Evolutionary conservation across 768 basidiomycete species (phyloP).

Genomic region (Boletus insuetus): DNA sequence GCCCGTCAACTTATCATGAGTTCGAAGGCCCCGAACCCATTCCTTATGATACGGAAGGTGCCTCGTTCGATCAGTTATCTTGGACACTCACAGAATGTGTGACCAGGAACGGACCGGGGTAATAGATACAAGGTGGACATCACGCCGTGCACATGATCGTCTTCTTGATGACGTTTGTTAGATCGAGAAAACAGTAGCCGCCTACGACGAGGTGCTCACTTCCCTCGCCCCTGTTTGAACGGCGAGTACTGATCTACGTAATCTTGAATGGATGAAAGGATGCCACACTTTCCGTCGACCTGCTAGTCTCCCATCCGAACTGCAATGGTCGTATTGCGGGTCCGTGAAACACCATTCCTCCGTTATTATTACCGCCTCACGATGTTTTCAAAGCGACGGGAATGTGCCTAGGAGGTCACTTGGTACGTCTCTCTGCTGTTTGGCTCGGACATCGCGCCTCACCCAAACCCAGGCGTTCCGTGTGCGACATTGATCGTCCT

Average conservation of each 20-base stretch:
- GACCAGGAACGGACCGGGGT: slow-evolving; percentile 78
- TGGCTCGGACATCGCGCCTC: background rate
- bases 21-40: slow-evolving; percentile 88
- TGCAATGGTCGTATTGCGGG: slow-evolving; percentile 93
- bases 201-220: slow-evolving; percentile 75
- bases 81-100: background rate
- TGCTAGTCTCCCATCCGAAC: slow-evolving; percentile 67
- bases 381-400: slow-evolving; percentile 59
- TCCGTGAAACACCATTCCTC: slow-evolving; percentile 29
- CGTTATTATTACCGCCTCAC: background rate
- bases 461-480: slow-evolving; percentile 45
- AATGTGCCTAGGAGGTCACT: slow-evolving; percentile 88
- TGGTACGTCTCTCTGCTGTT: slow-evolving; percentile 45
- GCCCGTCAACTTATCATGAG: slow-evolving; percentile 87
- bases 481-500: slow-evolving; percentile 28
- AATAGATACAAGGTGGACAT: slow-evolving; percentile 79
- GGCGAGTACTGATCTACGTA: background rate
- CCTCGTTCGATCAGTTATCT: background rate
- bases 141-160: background rate
- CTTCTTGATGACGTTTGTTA: slow-evolving; percentile 30
- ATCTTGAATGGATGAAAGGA: slow-evolving; percentile 48
- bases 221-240: background rate
- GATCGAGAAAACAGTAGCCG: slow-evolving; percentile 85
- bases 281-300: slow-evolving; percentile 70
- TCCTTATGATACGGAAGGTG: slow-evolving; percentile 84